A percentile compares a stretch with the other conserved stretches of the same genome.
These are phyloP conservation scores for Ceriops zippeliana DNA, from an alignment of 345 rosid genomes.

Conservation along the genomic window DNA sequence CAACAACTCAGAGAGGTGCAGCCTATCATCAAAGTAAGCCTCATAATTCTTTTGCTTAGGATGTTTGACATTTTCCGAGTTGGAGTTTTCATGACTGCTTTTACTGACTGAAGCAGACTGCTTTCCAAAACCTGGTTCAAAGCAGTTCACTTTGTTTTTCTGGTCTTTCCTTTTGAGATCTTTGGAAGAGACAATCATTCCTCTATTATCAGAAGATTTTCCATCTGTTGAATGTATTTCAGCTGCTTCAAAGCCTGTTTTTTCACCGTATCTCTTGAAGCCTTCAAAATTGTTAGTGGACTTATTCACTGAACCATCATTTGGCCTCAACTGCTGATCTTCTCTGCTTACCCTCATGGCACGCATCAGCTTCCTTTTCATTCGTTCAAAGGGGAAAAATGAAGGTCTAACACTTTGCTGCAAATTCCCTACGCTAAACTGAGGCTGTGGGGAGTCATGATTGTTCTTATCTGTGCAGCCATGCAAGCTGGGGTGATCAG, in stretches of 20 bases:
- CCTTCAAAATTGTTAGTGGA: conserved; percentile 5
- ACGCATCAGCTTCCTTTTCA: conserved; percentile 58
- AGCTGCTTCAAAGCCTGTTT: conserved; percentile 19
- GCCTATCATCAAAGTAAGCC: conserved; percentile 15
- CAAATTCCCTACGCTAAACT: conserved; percentile 20
- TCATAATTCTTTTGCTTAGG: conserved; percentile 35
- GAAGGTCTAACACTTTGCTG: conserved; percentile 30
- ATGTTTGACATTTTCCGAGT: conserved; percentile 25
- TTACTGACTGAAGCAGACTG: conserved; percentile 27
- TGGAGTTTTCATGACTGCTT: conserved; percentile 29
- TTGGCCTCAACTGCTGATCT: conserved; percentile 16
- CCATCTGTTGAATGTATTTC: conserved; percentile 17
- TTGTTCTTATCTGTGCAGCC: conserved; percentile 12
- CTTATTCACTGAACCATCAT: conserved; percentile 10
- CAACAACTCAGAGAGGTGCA: conserved; percentile 28
- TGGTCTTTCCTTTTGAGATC: conserved; percentile 18
- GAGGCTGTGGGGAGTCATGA: conserved; percentile 20
- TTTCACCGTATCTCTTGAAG: conserved; percentile 23
- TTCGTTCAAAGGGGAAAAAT: conserved; percentile 43
- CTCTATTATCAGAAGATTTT: conserved; percentile 12
- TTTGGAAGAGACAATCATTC: conserved; percentile 12
- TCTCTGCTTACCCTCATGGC: conserved; percentile 45
- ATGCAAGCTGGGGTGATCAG: conserved; percentile 33
- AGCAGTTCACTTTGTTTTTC: conserved; percentile 9
- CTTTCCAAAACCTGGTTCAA: conserved; percentile 12